Percentiles rank a stretch among this genome's conserved stretches.
Evolutionary conservation across 495 filamentous ascomycete species (phyloP).

Genomic region (Aspergillus sparsus): DNA sequence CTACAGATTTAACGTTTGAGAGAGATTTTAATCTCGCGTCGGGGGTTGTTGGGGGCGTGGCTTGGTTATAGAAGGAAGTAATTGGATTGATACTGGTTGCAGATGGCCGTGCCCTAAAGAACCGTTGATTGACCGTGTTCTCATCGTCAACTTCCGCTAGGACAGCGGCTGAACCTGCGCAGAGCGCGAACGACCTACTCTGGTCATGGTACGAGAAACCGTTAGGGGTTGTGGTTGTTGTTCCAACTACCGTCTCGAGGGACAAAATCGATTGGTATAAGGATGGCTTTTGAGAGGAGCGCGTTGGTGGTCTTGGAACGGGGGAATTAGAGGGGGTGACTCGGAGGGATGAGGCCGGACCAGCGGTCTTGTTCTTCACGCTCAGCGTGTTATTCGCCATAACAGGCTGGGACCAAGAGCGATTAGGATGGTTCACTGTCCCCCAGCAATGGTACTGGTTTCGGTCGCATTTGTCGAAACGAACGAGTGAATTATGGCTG

Average conservation of each 20-base stretch:
- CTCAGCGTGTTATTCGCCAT: slow-evolving; percentile 45
- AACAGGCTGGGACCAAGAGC: slow-evolving; percentile 11
- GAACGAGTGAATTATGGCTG: slow-evolving; percentile 2
- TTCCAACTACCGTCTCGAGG: slow-evolving; percentile 82
- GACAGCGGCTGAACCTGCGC: slow-evolving; percentile 90
- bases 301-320: slow-evolving; percentile 58
- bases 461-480: slow-evolving; percentile 21
- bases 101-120: slow-evolving; percentile 85
- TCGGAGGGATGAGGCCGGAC: slow-evolving; percentile 55
- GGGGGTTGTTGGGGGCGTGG: slow-evolving; percentile 57
- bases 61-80: slow-evolving; percentile 57
- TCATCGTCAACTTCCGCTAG: slow-evolving; percentile 79
- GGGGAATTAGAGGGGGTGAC: slow-evolving; percentile 81
- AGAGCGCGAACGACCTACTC: slow-evolving; percentile 75
- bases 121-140: slow-evolving; percentile 72
- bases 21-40: slow-evolving; percentile 41
- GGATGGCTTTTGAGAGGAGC: slow-evolving; percentile 61
- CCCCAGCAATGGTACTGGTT: slow-evolving; percentile 25
- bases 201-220: slow-evolving; percentile 81
- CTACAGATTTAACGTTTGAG: slow-evolving; percentile 34
- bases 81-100: slow-evolving; percentile 64
- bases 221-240: slow-evolving; percentile 79
- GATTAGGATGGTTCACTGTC: slow-evolving; percentile 29
- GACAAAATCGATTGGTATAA: slow-evolving; percentile 58
- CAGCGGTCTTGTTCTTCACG: slow-evolving; percentile 41